phyloP scores from a whole-genome alignment of 768 basidiomycete genomes.

The Serendipita indica region DNA sequence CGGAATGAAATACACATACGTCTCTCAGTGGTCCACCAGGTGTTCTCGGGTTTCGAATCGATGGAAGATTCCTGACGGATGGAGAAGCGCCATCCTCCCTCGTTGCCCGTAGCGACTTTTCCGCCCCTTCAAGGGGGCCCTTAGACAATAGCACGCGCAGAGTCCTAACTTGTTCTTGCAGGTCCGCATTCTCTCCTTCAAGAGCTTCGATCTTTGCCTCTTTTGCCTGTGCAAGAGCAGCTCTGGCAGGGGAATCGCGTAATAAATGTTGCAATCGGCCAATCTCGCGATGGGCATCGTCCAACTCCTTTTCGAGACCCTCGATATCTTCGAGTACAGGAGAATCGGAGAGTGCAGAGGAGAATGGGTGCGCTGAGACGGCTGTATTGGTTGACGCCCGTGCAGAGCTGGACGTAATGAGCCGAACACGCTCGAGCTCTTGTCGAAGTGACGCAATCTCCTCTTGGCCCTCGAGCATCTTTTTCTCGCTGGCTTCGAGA shows the following conservation, averaged over 20 bases:
- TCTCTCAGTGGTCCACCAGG: slow-evolving; percentile 68
- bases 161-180: slow-evolving; percentile 48
- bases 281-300: slow-evolving; percentile 62
- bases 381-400: slow-evolving; percentile 19
- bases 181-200: slow-evolving; percentile 60
- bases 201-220: slow-evolving; percentile 62
- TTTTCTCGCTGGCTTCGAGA: slow-evolving; percentile 55
- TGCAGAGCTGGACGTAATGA: slow-evolving; percentile 14
- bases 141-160: slow-evolving; percentile 11
- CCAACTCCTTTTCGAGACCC: slow-evolving; percentile 58
- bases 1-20: slow-evolving; percentile 29
- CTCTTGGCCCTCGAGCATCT: slow-evolving; percentile 36
- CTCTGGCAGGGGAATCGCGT: slow-evolving; percentile 56
- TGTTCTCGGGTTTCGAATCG: slow-evolving; percentile 50
- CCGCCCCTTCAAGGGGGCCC: background rate
- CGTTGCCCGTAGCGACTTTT: background rate
- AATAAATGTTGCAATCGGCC: slow-evolving; percentile 51
- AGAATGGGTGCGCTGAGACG: background rate
- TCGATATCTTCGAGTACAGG: slow-evolving; percentile 40
- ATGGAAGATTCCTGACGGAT: background rate
- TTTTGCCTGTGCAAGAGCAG: slow-evolving; percentile 63
- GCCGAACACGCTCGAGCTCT: slow-evolving; percentile 32
- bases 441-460: slow-evolving; percentile 39
- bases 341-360: slow-evolving; percentile 19
- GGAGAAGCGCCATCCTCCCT: background rate